Percentiles rank a stretch among this genome's conserved stretches.
phyloP scores from a whole-genome alignment of 2,329 filamentous ascomycete species.

The Exserohilum rostratum region DNA sequence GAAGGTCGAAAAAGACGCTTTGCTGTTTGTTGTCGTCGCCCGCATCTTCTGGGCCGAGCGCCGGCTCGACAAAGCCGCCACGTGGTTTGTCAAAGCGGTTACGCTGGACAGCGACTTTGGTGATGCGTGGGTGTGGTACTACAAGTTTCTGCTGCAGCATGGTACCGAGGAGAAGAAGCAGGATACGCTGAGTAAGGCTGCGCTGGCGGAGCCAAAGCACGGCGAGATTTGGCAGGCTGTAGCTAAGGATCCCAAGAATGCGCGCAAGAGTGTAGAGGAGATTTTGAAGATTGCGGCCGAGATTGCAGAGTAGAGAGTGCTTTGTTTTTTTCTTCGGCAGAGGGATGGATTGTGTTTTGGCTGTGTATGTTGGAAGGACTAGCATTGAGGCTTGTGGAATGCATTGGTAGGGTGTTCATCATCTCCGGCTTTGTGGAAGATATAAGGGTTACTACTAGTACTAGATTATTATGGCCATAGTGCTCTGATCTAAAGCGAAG shows the following conservation, averaged over 20 bases:
- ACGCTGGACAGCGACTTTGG: constrained; percentile 84
- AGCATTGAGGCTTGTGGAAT: no score
- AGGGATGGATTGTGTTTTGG: neutral
- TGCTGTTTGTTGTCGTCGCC: constrained; percentile 88
- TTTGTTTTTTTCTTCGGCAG: neutral
- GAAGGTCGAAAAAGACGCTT: constrained; percentile 90
- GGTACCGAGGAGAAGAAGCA: constrained; percentile 90
- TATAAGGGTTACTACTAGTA: no score
- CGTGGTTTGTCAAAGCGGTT: constrained; percentile 97
- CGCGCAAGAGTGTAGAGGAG: constrained; percentile 75
- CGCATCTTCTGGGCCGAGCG: constrained; percentile 96
- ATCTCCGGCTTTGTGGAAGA: no score
- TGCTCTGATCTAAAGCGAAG: no score
- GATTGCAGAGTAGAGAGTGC: constrained; percentile 53
- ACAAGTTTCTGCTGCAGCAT: constrained; percentile 89
- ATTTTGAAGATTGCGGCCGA: constrained; percentile 79
- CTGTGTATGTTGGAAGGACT: no score
- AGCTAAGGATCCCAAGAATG: constrained; percentile 84
- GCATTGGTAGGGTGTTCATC: no score
- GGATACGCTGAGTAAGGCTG: constrained; percentile 82
- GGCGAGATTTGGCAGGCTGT: constrained; percentile 90
- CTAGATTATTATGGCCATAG: no score
- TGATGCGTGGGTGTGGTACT: constrained; percentile 98
- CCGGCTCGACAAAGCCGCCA: constrained; percentile 89
- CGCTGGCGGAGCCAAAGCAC: constrained; percentile 84